phyloP scores from a whole-genome alignment of 2,329 filamentous ascomycete genomes.

The Neofusicoccum umdonicola region DNA sequence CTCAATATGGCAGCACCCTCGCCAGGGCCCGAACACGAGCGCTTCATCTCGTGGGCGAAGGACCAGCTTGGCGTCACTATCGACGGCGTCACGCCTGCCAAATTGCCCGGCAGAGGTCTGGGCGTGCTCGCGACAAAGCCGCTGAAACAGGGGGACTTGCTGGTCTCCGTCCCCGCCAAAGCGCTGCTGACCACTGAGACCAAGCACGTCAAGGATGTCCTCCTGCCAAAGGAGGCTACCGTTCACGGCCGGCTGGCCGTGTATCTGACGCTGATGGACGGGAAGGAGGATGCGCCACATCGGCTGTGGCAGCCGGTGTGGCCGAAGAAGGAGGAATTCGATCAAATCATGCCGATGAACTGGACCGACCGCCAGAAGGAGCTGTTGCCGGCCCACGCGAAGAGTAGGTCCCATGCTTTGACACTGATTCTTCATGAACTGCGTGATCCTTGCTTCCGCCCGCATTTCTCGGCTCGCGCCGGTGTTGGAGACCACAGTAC shows the following conservation, averaged over 20 bases:
- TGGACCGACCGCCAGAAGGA: conserved; percentile 47
- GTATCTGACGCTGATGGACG: conserved; percentile 54
- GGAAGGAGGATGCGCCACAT: conserved; percentile 44
- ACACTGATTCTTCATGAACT: background rate
- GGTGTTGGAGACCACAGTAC: background rate
- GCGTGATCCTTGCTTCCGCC: background rate
- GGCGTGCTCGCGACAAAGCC: conserved; percentile 70
- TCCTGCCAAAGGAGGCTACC: conserved; percentile 55
- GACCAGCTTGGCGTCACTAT: conserved; percentile 61
- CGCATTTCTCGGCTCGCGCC: conserved; percentile 16
- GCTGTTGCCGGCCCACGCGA: conserved; percentile 38
- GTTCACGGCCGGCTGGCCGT: conserved; percentile 73
- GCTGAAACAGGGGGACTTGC: conserved; percentile 60
- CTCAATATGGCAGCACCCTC: conserved; percentile 21
- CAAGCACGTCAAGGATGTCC: conserved; percentile 47
- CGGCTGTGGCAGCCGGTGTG: conserved; percentile 65
- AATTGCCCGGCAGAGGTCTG: conserved; percentile 70
- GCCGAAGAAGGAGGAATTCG: conserved; percentile 62
- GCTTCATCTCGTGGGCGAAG: conserved; percentile 67
- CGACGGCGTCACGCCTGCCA: conserved; percentile 64
- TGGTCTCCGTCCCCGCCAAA: conserved; percentile 64
- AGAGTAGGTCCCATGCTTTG: conserved; percentile 22
- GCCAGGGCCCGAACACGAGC: conserved; percentile 43
- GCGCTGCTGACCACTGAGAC: conserved; percentile 65
- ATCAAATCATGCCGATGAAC: conserved; percentile 55